phyloP scores from a whole-genome alignment of 169 alveolate genomes.

The Cryptosporidium canis region DNA sequence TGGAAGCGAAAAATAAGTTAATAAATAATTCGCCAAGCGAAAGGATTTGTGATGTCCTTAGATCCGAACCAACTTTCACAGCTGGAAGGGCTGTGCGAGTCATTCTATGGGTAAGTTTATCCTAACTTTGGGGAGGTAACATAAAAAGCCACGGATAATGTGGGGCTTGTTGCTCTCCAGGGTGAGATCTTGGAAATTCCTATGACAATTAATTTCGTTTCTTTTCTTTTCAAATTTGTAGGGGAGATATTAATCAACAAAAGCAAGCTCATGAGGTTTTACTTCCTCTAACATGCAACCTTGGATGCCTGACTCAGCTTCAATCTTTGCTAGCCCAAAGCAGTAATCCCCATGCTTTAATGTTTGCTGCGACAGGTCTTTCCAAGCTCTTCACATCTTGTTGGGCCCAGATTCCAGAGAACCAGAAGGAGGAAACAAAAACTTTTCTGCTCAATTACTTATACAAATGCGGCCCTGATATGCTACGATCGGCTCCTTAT shows the following conservation, averaged over 20 bases:
- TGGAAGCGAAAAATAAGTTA: neutral
- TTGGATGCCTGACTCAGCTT: slow-evolving; percentile 82
- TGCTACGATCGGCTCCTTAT: slow-evolving; percentile 89
- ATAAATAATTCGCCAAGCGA: slow-evolving; percentile 39
- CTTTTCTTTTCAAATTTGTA: neutral
- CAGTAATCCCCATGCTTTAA: slow-evolving; percentile 85
- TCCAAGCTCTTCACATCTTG: slow-evolving; percentile 82
- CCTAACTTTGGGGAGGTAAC: neutral
- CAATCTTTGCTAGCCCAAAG: slow-evolving; percentile 85
- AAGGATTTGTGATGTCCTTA: slow-evolving; percentile 74
- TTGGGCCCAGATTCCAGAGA: slow-evolving; percentile 88
- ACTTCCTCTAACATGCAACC: slow-evolving; percentile 88
- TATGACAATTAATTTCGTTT: neutral
- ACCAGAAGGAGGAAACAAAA: slow-evolving; percentile 87
- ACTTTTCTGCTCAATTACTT: slow-evolving; percentile 87
- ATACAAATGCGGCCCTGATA: slow-evolving; percentile 90
- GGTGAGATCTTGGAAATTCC: neutral
- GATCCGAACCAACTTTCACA: slow-evolving; percentile 85
- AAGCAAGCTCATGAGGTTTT: slow-evolving; percentile 91
- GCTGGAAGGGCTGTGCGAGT: slow-evolving; percentile 88
- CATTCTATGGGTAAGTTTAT: slow-evolving; percentile 80
- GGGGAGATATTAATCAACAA: slow-evolving; percentile 87
- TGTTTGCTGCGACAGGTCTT: slow-evolving; percentile 87
- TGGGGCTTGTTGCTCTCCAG: neutral
- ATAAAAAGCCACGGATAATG: neutral